Evolutionary conservation across 2,329 filamentous ascomycete genomes (phyloP).

Genomic region (Sclerotinia borealis): DNA sequence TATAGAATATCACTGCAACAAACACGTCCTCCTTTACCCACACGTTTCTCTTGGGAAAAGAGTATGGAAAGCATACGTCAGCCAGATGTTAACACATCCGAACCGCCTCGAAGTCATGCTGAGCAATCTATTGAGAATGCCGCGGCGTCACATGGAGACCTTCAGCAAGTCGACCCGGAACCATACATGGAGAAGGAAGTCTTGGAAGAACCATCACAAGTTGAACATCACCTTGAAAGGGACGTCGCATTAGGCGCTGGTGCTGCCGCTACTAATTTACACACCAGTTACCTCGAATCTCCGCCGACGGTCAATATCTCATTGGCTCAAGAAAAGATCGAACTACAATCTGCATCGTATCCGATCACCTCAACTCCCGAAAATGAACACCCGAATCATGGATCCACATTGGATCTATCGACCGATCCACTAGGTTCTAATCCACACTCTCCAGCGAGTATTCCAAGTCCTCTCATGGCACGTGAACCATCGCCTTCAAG

Average conservation of each 20-base stretch:
- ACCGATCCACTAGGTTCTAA: not conserved
- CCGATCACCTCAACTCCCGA: slow-evolving; percentile 28
- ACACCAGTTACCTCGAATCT: not conserved
- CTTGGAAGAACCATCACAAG: not conserved
- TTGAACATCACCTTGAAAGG: slow-evolving; percentile 16
- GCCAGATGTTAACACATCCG: not conserved
- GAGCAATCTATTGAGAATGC: not conserved
- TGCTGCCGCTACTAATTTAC: slow-evolving; percentile 2
- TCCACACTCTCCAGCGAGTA: slow-evolving; percentile 9
- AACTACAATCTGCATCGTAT: slow-evolving; percentile 30
- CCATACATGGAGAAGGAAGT: slow-evolving; percentile 9
- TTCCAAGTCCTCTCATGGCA: slow-evolving; percentile 8
- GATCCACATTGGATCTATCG: slow-evolving; percentile 21
- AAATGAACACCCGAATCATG: slow-evolving; percentile 36
- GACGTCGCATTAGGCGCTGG: slow-evolving; percentile 17
- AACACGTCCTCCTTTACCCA: slow-evolving; percentile 16
- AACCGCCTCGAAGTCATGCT: not conserved
- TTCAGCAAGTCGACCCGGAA: not conserved
- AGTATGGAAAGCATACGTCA: slow-evolving; percentile 20
- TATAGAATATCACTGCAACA: slow-evolving; percentile 18
- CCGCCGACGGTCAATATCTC: slow-evolving; percentile 32
- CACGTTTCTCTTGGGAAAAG: slow-evolving; percentile 30
- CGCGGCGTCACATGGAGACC: not conserved
- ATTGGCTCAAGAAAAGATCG: slow-evolving; percentile 41
- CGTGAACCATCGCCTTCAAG: slow-evolving; percentile 17